phyloP scores from a whole-genome alignment of 768 basidiomycete genomes.

The Cyclocybe cylindracea region DNA sequence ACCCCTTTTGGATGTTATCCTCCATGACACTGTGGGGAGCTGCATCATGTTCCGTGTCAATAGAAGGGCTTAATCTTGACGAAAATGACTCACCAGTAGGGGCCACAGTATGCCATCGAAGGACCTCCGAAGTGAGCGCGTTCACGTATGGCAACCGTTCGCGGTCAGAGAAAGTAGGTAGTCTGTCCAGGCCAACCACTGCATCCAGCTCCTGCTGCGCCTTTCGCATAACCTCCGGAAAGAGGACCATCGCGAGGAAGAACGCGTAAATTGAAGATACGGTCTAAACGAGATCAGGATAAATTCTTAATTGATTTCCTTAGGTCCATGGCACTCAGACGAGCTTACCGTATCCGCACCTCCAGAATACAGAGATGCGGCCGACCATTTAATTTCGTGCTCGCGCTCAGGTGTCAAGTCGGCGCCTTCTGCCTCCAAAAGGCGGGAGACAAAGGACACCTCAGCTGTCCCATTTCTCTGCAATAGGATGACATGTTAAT shows the following conservation, averaged over 20 bases:
- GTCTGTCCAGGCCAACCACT: slow-evolving; percentile 39
- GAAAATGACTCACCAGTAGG: slow-evolving; percentile 27
- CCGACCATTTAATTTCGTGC: slow-evolving; percentile 43
- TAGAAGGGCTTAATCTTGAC: no score
- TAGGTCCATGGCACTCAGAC: background rate
- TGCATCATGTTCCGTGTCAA: slow-evolving; percentile 24
- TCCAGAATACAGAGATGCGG: slow-evolving; percentile 50
- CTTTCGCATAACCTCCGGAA: slow-evolving; percentile 37
- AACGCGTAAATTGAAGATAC: slow-evolving; percentile 39
- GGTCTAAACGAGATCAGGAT: slow-evolving; percentile 26
- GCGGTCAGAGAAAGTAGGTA: slow-evolving; percentile 41
- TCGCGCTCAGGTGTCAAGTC: slow-evolving; percentile 31
- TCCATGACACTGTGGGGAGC: slow-evolving; percentile 55
- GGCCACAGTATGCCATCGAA: slow-evolving; percentile 34
- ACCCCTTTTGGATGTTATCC: slow-evolving; percentile 62
- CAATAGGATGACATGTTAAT: background rate
- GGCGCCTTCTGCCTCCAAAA: slow-evolving; percentile 25
- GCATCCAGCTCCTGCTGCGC: slow-evolving; percentile 46
- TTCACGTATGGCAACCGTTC: slow-evolving; percentile 41
- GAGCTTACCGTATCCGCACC: slow-evolving; percentile 41
- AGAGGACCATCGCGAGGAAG: slow-evolving; percentile 39
- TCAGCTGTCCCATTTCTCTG: slow-evolving; percentile 33
- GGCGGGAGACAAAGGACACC: slow-evolving; percentile 33
- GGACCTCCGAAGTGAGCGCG: slow-evolving; percentile 37
- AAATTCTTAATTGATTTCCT: background rate